Conservation (phyloP, 495 filamentous ascomycete genomes). For the Chaetomium cochliodes region DNA sequence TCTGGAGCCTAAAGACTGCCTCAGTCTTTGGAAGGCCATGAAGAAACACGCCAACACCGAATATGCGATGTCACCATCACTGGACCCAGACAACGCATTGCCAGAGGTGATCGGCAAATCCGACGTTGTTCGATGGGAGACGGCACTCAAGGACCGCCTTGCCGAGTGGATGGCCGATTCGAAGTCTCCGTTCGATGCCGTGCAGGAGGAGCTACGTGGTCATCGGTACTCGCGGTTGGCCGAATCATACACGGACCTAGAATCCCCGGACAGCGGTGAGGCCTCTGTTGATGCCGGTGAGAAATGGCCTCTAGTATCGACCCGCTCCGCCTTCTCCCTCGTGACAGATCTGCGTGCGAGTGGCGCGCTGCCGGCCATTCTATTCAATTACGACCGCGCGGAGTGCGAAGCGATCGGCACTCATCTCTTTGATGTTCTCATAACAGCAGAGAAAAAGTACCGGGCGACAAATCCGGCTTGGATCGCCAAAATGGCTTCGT, state of each 20-base stretch:
- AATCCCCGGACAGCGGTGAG: not conserved
- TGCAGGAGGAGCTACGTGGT: slow-evolving; percentile 45
- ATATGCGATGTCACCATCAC: slow-evolving; percentile 45
- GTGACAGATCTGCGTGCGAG: slow-evolving; percentile 59
- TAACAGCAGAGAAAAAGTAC: slow-evolving; percentile 54
- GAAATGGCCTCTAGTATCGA: slow-evolving; percentile 16
- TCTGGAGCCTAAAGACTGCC: slow-evolving; percentile 69
- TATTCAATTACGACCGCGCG: slow-evolving; percentile 73
- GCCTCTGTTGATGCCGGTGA: not conserved
- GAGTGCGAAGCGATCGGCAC: slow-evolving; percentile 59
- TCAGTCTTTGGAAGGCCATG: slow-evolving; percentile 63
- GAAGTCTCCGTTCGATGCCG: slow-evolving; percentile 59
- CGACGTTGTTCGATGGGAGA: slow-evolving; percentile 66
- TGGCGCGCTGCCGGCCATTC: slow-evolving; percentile 66
- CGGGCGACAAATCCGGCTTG: slow-evolving; percentile 57
- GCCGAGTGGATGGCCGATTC: slow-evolving; percentile 58
- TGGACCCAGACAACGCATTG: slow-evolving; percentile 50
- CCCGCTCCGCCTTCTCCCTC: slow-evolving; percentile 55
- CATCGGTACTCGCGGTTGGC: slow-evolving; percentile 13
- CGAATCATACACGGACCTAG: not conserved
- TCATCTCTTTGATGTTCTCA: slow-evolving; percentile 50
- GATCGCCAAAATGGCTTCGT: slow-evolving; percentile 54
- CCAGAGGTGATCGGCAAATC: slow-evolving; percentile 52
- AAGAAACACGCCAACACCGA: slow-evolving; percentile 46
- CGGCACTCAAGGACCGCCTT: slow-evolving; percentile 57